phyloP scores from a whole-genome alignment of 2,329 filamentous ascomycete species.

The Neocatenulostroma microsporum region DNA sequence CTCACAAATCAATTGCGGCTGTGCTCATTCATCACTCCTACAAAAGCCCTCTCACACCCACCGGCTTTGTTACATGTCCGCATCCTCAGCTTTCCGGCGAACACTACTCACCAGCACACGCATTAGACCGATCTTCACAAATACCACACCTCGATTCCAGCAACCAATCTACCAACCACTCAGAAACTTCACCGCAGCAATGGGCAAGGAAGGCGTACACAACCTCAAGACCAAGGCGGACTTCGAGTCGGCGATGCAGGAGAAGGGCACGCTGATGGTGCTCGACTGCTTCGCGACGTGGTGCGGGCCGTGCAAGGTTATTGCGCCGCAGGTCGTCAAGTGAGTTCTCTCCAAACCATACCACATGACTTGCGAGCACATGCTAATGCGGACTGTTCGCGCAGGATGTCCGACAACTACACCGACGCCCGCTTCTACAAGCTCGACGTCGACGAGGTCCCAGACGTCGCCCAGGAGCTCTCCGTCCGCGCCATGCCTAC shows the following conservation, averaged over 20 bases:
- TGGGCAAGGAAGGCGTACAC: constrained; percentile 43
- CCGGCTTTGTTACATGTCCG: constrained; percentile 28
- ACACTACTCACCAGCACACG: constrained; percentile 38
- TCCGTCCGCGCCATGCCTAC: constrained; percentile 88
- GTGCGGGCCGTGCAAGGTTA: constrained; percentile 93
- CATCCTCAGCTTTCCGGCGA: constrained; percentile 31
- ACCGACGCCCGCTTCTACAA: constrained; percentile 68
- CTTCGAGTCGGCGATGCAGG: constrained; percentile 49
- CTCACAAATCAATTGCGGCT: too few relatives aligned
- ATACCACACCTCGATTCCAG: constrained; percentile 13
- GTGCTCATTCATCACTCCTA: too few relatives aligned
- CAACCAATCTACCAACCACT: constrained; percentile 17
- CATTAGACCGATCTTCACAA: constrained; percentile 14
- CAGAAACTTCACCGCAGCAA: constrained; percentile 37
- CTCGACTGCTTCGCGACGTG: constrained; percentile 83
- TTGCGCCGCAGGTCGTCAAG: constrained; percentile 66
- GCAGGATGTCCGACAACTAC: constrained; percentile 54
- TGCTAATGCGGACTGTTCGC: constrained; percentile 1
- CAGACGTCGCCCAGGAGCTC: constrained; percentile 67
- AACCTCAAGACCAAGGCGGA: constrained; percentile 51
- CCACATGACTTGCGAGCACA: not conserved
- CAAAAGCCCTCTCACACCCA: not conserved
- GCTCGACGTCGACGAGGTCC: constrained; percentile 79
- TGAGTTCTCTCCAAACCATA: constrained; percentile 26
- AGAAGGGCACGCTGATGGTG: constrained; percentile 56